A percentile compares a stretch with the other conserved stretches of the same genome.
Evolutionary conservation across 306 rosid genomes (phyloP).

Genomic region (Citrullus amarus): DNA sequence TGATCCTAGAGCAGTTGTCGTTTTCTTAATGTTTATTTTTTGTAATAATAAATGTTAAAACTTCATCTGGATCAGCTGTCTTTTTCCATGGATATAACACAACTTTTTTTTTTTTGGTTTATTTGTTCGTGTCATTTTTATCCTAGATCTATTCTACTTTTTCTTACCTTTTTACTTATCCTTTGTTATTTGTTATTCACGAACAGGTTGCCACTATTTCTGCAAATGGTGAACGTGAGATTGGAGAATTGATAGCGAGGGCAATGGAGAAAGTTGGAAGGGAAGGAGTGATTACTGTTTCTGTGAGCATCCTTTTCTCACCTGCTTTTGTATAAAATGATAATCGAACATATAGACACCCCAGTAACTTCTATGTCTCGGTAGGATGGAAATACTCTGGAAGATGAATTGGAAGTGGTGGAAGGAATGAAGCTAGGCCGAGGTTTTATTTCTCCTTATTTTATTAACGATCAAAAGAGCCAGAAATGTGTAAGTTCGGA

Average conservation of each 20-base stretch:
- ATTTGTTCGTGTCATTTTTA: neutral
- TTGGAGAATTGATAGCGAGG: conserved; percentile 83
- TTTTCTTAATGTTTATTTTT: neutral
- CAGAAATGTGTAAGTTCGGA: conserved; percentile 73
- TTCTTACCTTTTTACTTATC: neutral
- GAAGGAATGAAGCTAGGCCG: conserved; percentile 90
- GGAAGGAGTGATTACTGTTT: conserved; percentile 89
- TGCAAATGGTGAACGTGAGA: conserved; percentile 83
- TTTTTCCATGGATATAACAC: neutral
- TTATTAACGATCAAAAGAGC: conserved; percentile 69
- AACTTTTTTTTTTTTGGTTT: neutral
- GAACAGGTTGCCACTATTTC: conserved; percentile 87
- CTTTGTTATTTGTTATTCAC: neutral
- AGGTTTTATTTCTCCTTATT: conserved; percentile 90
- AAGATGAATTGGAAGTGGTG: conserved; percentile 91
- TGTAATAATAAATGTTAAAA: neutral
- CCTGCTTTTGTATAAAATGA: neutral
- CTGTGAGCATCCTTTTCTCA: conserved; percentile 34
- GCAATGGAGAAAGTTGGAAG: conserved; percentile 99
- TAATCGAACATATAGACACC: neutral
- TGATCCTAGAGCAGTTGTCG: neutral
- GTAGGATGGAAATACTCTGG: conserved; percentile 90
- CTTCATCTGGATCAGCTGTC: neutral
- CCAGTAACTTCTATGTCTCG: conserved; percentile 11
- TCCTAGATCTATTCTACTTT: neutral